Evolutionary conservation across 1,284 basidiomycete species (phyloP).

Genomic region (Pseudozyma tsukubaensis): DNA sequence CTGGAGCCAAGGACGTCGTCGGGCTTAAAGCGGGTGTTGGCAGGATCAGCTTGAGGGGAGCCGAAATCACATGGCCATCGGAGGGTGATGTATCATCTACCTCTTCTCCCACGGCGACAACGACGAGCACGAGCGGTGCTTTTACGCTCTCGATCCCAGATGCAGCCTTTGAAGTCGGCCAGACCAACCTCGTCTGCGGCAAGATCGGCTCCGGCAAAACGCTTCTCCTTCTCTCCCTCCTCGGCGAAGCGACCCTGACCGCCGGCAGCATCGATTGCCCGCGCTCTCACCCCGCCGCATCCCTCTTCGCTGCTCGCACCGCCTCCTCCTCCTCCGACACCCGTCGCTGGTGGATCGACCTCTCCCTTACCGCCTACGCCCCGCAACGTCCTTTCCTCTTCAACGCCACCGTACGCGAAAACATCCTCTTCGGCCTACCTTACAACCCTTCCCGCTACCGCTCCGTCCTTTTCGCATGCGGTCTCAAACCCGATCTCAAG

Average conservation of each 20-base stretch:
- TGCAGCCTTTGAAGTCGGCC: constrained; percentile 19
- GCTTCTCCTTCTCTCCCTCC: constrained; percentile 56
- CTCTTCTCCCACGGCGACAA: background rate
- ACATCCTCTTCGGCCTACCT: constrained; percentile 70
- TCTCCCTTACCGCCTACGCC: constrained; percentile 76
- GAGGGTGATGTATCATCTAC: constrained; percentile 2
- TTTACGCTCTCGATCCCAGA: constrained; percentile 33
- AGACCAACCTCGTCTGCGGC: constrained; percentile 50
- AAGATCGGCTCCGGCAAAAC: constrained; percentile 67
- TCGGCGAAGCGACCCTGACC: constrained; percentile 59
- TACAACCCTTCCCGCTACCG: constrained; percentile 72
- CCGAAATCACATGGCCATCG: constrained; percentile 31
- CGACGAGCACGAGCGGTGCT: background rate
- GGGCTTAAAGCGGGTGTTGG: background rate
- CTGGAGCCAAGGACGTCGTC: constrained; percentile 4
- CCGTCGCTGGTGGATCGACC: constrained; percentile 31
- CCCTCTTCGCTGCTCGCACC: constrained; percentile 12
- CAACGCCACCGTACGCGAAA: constrained; percentile 77
- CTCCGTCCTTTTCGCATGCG: constrained; percentile 57
- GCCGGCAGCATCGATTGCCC: constrained; percentile 54
- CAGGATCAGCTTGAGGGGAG: constrained; percentile 11
- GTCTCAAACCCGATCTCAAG: constrained; percentile 74
- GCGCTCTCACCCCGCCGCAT: constrained; percentile 32
- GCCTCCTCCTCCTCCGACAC: background rate
- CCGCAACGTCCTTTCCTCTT: constrained; percentile 90